Evolutionary conservation across 2,329 filamentous ascomycete species (phyloP).

Genomic region (Apiospora marii): DNA sequence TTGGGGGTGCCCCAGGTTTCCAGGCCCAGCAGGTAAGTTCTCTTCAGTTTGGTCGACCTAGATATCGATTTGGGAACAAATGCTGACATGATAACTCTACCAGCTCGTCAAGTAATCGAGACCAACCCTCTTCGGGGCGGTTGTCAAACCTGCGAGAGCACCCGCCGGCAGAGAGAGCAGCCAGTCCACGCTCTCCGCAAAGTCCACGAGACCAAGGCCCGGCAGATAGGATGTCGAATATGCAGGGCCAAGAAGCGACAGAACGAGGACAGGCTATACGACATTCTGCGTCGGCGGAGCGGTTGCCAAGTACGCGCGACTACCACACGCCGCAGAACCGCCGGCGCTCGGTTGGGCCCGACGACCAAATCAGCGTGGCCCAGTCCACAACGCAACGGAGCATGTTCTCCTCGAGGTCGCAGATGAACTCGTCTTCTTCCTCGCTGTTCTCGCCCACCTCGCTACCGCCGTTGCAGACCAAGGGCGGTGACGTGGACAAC

Average conservation of each 20-base stretch:
- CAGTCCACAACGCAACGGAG: slow-evolving; percentile 38
- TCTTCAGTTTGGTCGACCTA: background rate
- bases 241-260: background rate
- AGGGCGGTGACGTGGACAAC: slow-evolving; percentile 39
- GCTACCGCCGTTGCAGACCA: slow-evolving; percentile 38
- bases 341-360: slow-evolving; percentile 6
- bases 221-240: background rate
- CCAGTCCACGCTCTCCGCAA: background rate
- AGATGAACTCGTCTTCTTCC: slow-evolving; percentile 39
- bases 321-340: background rate
- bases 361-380: slow-evolving; percentile 5
- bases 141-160: background rate
- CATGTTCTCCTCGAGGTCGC: slow-evolving; percentile 38
- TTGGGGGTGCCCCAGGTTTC: background rate
- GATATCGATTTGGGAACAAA: background rate
- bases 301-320: background rate
- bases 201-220: slow-evolving; percentile 5
- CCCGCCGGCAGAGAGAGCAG: background rate
- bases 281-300: background rate
- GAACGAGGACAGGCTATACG: background rate
- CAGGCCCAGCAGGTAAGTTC: slow-evolving; percentile 22
- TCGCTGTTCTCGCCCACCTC: slow-evolving; percentile 31
- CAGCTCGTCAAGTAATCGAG: slow-evolving; percentile 17
- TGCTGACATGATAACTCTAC: background rate
- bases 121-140: background rate